Conservation (phyloP, 2,329 filamentous ascomycete species). For the Orbilia brochopaga region DNA sequence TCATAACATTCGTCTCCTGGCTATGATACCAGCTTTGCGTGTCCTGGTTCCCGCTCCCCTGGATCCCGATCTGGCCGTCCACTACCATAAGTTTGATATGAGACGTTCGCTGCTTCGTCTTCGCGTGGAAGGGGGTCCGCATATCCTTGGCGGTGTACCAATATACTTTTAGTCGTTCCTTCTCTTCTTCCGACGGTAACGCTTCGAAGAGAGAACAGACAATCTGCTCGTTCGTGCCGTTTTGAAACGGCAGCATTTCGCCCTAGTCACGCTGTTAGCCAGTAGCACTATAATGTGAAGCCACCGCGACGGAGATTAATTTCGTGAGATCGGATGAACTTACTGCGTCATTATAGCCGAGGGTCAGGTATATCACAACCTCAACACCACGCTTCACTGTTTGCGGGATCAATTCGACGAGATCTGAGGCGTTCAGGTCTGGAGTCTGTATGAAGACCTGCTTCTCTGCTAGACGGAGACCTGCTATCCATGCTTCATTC, state of each 20-base stretch:
- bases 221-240: constrained; percentile 76
- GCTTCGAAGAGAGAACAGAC: constrained; percentile 66
- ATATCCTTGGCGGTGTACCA: constrained; percentile 80
- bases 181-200: constrained; percentile 62
- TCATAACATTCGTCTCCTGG: constrained; percentile 77
- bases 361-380: constrained; percentile 73
- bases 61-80: constrained; percentile 71
- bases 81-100: constrained; percentile 77
- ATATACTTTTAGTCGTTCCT: constrained; percentile 65
- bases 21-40: constrained; percentile 80
- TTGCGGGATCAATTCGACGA: constrained; percentile 67
- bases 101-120: constrained; percentile 70
- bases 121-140: constrained; percentile 69
- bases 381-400: constrained; percentile 72
- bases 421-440: constrained; percentile 74
- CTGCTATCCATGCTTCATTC: constrained; percentile 75
- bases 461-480: constrained; percentile 68
- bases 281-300: neutral
- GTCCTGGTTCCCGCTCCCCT: constrained; percentile 80
- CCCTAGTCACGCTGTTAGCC: constrained; percentile 60
- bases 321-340: constrained; percentile 53
- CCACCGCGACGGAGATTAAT: neutral
- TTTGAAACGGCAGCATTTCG: constrained; percentile 76
- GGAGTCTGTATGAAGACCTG: constrained; percentile 80
- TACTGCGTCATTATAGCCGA: constrained; percentile 77